phyloP scores from a whole-genome alignment of 2,329 filamentous ascomycete genomes.

The Colletotrichum tanaceti region DNA sequence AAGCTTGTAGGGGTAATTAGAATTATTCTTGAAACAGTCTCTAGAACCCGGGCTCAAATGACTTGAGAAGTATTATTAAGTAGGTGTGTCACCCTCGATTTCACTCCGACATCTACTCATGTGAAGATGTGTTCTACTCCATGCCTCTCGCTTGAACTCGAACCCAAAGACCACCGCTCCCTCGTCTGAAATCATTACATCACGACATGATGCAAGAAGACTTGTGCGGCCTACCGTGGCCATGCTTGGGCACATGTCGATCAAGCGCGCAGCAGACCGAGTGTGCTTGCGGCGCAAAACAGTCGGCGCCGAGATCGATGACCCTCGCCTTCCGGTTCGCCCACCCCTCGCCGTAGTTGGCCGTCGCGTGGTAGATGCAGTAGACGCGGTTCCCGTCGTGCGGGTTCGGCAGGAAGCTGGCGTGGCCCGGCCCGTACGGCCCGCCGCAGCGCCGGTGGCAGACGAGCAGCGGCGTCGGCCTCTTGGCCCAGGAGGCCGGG shows the following conservation, averaged over 20 bases:
- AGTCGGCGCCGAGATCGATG: conserved; percentile 36
- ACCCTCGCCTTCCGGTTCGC: conserved; percentile 43
- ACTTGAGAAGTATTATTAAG: too few relatives aligned
- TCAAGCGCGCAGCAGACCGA: conserved; percentile 41
- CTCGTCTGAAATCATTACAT: background rate
- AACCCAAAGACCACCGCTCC: background rate
- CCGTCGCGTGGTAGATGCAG: conserved; percentile 68
- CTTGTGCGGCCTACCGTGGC: conserved; percentile 1
- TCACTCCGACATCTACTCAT: too few relatives aligned
- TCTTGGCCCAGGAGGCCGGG: conserved; percentile 62
- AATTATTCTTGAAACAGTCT: too few relatives aligned
- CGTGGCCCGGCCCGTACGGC: conserved; percentile 68
- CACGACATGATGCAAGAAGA: conserved; percentile 31
- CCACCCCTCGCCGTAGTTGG: conserved; percentile 47
- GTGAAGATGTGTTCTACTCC: too few relatives aligned
- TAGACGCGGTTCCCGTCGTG: conserved; percentile 63
- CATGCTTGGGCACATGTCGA: conserved; percentile 29
- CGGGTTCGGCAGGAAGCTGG: conserved; percentile 68
- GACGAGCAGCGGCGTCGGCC: conserved; percentile 60
- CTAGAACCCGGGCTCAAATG: too few relatives aligned
- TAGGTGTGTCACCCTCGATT: too few relatives aligned
- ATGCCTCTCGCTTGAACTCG: too few relatives aligned
- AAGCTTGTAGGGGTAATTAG: too few relatives aligned
- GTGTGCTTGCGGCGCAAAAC: conserved; percentile 37
- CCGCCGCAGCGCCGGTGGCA: conserved; percentile 58